These are phyloP conservation scores for Podila horticola DNA, from an alignment of 192 early-diverging fungal species.

Conservation along the genomic window DNA sequence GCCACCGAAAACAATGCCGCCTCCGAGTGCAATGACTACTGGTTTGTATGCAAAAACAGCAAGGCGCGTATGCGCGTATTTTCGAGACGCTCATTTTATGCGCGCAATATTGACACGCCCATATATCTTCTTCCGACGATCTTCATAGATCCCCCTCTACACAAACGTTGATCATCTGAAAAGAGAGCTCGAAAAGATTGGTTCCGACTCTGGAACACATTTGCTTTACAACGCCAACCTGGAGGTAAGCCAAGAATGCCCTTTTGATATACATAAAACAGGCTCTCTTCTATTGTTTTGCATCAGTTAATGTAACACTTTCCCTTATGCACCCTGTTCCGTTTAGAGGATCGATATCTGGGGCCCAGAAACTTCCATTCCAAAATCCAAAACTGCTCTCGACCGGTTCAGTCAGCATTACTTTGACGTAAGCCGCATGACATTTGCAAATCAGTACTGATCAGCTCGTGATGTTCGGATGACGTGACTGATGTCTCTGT, in stretches of 20 bases:
- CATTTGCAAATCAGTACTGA: background rate
- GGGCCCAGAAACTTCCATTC: conserved; percentile 22
- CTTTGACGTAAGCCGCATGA: conserved; percentile 15
- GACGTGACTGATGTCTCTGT: background rate
- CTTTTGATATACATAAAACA: too few relatives aligned
- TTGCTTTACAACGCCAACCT: conserved; percentile 1
- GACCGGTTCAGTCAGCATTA: conserved; percentile 11
- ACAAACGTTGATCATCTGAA: background rate
- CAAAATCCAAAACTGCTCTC: conserved; percentile 14
- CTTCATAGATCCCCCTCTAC: conserved; percentile 26
- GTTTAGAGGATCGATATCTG: conserved; percentile 31
- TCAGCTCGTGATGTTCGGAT: too few relatives aligned
- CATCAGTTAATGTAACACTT: background rate
- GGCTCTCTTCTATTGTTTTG: too few relatives aligned
- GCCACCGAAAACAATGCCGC: background rate
- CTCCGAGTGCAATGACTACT: conserved; percentile 22
- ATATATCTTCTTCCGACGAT: background rate
- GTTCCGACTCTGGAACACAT: conserved; percentile 6
- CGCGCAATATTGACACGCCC: background rate
- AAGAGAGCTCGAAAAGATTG: conserved; percentile 4
- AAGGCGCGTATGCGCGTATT: background rate
- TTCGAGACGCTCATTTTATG: background rate
- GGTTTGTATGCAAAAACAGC: conserved; percentile 27
- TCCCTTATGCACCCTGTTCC: too few relatives aligned
- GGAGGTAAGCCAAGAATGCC: conserved; percentile 10